A percentile compares a stretch with the other conserved stretches of the same genome.
These are phyloP conservation scores for Vickermania spadyakhi DNA, from an alignment of 208 protist genomes.

Conservation along the genomic window DNA sequence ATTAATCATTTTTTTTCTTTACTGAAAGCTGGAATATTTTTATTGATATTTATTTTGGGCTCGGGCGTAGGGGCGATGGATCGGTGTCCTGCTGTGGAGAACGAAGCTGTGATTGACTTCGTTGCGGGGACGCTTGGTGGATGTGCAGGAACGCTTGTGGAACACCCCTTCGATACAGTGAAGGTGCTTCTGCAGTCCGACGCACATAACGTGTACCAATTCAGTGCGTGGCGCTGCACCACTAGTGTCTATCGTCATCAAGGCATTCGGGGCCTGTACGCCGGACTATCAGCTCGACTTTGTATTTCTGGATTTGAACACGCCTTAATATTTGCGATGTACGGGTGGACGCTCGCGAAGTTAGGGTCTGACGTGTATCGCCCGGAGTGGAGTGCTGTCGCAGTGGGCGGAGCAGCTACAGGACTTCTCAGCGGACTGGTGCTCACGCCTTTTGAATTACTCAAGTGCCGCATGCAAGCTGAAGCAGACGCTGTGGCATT, in stretches of 20 bases:
- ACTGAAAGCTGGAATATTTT: no score
- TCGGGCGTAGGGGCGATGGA: no score
- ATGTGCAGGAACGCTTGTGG: conserved; percentile 51
- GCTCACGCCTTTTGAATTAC: conserved; percentile 73
- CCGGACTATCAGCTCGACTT: conserved; percentile 55
- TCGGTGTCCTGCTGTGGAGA: no score
- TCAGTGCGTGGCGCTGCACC: conserved; percentile 49
- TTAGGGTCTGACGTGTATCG: conserved; percentile 40
- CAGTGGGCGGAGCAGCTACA: conserved; percentile 10
- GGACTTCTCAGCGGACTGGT: conserved; percentile 59
- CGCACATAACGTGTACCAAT: conserved; percentile 21
- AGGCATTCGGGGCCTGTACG: conserved; percentile 70
- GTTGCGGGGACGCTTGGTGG: conserved; percentile 58
- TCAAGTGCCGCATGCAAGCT: conserved; percentile 83
- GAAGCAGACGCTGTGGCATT: conserved; percentile 16
- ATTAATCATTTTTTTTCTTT: no score
- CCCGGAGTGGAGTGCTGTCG: conserved; percentile 4
- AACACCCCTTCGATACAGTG: conserved; percentile 87
- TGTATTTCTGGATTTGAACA: conserved; percentile 64
- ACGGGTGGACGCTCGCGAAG: conserved; percentile 47
- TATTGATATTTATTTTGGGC: no score
- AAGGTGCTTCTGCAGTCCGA: conserved; percentile 81
- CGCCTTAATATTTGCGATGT: conserved; percentile 69
- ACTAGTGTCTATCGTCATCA: conserved; percentile 29
- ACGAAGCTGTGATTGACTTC: conserved; percentile 25